Base-by-base conservation (phyloP, 257 asterid genomes). In the Haberlea rhodopensis region DNA sequence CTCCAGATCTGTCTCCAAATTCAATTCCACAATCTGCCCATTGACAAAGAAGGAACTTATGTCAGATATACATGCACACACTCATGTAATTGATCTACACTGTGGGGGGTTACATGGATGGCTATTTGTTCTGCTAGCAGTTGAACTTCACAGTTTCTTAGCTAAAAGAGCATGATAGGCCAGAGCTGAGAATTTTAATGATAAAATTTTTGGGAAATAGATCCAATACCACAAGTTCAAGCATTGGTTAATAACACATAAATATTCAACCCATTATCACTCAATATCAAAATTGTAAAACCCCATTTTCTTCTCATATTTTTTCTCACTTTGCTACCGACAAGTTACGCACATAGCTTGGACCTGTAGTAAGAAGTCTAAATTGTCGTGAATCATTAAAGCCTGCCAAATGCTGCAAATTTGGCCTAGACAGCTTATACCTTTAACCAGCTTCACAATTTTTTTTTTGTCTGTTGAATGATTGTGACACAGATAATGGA, bases 11-110 rank as follows among this genome's bases (percentile, higher is more conserved):
- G 68, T 69, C 71, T 73, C 68, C 58, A 61, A 60, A 63, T 60
- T 76, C 81, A 73, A 53, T 73, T 73, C 61, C 27, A 57, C 21
- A 34, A 68, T 57, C 81, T 71, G 79, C 89, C 78, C 76, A 70
- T 76, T 60, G 62, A 40, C 49, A 70, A 28, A 37, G 72, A 62
- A 75, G 34, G 59, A 79, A 65, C 31, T 63, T 26, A 55, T 23
- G 37, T 9, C n/a, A 55, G 60, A 55, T 26, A 55, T 40, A 63
- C 31, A 63, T 18, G 5, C 61, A 59, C 25, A n/a, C 8, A 4
- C 60, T 18, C n/a, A n/a, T n/a, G n/a, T n/a, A n/a, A n/a, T n/a
- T n/a, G n/a, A n/a, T n/a, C n/a, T n/a, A n/a, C n/a, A n/a, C n/a
- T n/a, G n/a, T n/a, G n/a, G n/a, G n/a, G n/a, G n/a, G n/a, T n/a